Evolutionary conservation across 305 asterid species (phyloP), one percentile per base, ranked within the genome.

Genomic region (Fraxinus greggii): DNA sequence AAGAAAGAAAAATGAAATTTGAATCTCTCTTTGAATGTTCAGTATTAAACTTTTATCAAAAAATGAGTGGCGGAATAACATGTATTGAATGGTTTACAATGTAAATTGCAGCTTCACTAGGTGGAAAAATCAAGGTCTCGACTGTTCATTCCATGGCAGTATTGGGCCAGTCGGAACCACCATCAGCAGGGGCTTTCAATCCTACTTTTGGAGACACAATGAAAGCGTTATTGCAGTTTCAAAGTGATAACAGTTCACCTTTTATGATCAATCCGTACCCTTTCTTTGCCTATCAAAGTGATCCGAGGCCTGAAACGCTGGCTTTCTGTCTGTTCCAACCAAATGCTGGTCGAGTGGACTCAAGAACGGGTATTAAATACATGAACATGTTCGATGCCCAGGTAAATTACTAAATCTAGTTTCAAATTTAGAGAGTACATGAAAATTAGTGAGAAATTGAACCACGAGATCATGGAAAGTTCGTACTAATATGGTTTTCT

Each of bases 341-440:
- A 7, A 96, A 96, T 70, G 93, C 95, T 3, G 99, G 99, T n/a
- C 92, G 99, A 63, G 86, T 85, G 3, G 99, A 96, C 84, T 56
- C 97, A 1, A 86, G 89, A 65, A 85, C 86, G 7, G 93, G 98
- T 80, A 94, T 92, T 78, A 94, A 91, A 85, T 96, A 96, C 90
- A 92, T 91, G 98, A 96, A 96, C 97, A 96, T 96, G 99, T 96
- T 95, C 83, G 99, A 96, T 85, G 99, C 99, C 8, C 99, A 96
- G 98, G 99, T 95, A 80, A 84, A 85, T 79, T 79, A 48, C 65
- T 79, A 15, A 24, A 1, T 23, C 36, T 28, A 67, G 38, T 67
- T 3, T 0, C 13, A 21, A 59, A 7, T 19, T 2, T 6, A 21
- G 15, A 21, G 8, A 59, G 24, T n/a, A 1, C 31, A 15, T 10